Base-by-base conservation (phyloP, 129 eudicot genomes). In the Flaveria robusta region DNA sequence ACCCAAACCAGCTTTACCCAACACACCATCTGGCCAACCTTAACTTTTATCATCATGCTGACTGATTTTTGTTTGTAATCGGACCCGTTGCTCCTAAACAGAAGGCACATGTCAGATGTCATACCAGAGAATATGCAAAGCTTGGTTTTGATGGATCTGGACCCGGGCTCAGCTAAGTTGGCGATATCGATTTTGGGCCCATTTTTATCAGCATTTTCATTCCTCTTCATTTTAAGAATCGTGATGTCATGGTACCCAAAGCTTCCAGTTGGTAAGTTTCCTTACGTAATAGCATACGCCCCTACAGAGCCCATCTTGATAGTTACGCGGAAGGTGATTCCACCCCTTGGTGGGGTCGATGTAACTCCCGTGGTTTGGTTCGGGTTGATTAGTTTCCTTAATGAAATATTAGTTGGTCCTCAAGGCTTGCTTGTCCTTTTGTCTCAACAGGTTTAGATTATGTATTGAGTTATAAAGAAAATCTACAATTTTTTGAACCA, bases 181-280 rank as follows among this genome's bases (percentile, higher is more conserved):
- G 91, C 88, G 14, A 94, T 94, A 19, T 72, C 82, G 12, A 29
- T 94, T 22, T 66, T 89, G 71, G 99, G 99, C 5, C 99, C 99
- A 0, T 91, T 91, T 74, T 86, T 94, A 14, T 94, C 99, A 7
- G 97, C 88, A 54, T 94, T 94, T 74, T 88, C 90, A 7, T 94
- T 94, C 82, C 85, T 94, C 24, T 94, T 94, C 82, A 89, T 94
- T 18, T 46, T 81, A 77, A 87, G 99, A 82, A 94, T 94, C 8
- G 96, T 91, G 55, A 94, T 94, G 99, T 91, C 99, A 7, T 94
- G 99, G 99, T 94, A 94, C 74, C 99, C 99, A 0, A 94, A 83
- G 87, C 92, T 94, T 63, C 99, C 99, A 7, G 97, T 94, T 70
- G 93, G 84, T 12, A 84, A 89, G 67, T 91, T 94, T 67, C 99